Conservation (phyloP, 2,329 filamentous ascomycete species). For the Podosphaera fusca region DNA sequence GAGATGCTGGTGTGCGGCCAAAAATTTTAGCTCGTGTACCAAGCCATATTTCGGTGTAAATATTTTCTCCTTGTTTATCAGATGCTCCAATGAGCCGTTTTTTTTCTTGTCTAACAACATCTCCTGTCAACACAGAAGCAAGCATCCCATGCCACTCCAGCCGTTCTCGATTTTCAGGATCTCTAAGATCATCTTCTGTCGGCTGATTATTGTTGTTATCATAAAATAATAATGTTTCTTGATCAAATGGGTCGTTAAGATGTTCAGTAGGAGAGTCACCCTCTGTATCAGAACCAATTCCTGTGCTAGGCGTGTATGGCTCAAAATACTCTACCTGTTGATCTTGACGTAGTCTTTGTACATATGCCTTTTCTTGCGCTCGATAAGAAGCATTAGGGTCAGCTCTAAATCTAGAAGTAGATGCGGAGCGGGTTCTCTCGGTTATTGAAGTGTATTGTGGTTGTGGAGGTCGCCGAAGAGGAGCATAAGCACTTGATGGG, state of each 20-base stretch:
- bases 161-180: slow-evolving; percentile 69
- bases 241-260: slow-evolving; percentile 66
- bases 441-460: slow-evolving; percentile 21
- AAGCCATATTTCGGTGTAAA: slow-evolving; percentile 66
- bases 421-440: slow-evolving; percentile 29
- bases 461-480: slow-evolving; percentile 28
- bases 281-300: slow-evolving; percentile 51
- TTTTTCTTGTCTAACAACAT: slow-evolving; percentile 96
- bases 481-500: slow-evolving; percentile 60
- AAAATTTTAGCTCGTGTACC: slow-evolving; percentile 66
- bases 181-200: slow-evolving; percentile 69
- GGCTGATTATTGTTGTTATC: slow-evolving; percentile 76
- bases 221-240: slow-evolving; percentile 82
- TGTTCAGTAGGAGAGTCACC: slow-evolving; percentile 77
- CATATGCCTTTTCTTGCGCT: slow-evolving; percentile 83
- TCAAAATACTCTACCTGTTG: slow-evolving; percentile 29
- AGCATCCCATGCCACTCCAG: slow-evolving; percentile 98
- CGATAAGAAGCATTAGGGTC: slow-evolving; percentile 54
- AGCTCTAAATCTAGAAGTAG: slow-evolving; percentile 29
- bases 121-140: slow-evolving; percentile 80
- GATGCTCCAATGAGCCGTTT: slow-evolving; percentile 69
- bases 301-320: slow-evolving; percentile 42
- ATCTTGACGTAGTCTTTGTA: slow-evolving; percentile 73
- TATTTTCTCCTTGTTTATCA: slow-evolving; percentile 34
- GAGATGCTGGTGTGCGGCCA: slow-evolving; percentile 62